A percentile compares a stretch with the other conserved stretches of the same genome.
These are phyloP conservation scores for Coemansia sp. DNA, from an alignment of 192 early-diverging fungal species.

Conservation along the genomic window DNA sequence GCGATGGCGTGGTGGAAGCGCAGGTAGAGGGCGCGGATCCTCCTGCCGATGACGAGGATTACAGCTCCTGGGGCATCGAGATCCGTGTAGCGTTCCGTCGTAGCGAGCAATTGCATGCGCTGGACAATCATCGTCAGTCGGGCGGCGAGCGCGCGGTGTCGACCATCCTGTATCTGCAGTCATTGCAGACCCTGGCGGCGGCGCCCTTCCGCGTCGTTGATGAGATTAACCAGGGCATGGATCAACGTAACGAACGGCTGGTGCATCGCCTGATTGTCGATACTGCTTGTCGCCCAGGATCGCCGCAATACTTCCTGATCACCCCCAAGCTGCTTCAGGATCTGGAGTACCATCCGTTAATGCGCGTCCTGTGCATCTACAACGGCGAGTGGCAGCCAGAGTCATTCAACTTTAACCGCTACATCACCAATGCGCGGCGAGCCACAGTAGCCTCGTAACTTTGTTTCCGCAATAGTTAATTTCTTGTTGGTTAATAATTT, in stretches of 20 bases:
- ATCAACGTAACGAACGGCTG: constrained; percentile 92
- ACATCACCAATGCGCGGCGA: constrained; percentile 36
- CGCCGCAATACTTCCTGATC: constrained; percentile 85
- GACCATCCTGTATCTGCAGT: constrained; percentile 94
- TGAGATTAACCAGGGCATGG: constrained; percentile 99
- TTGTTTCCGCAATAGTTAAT: too few species aligned
- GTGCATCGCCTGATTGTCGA: constrained; percentile 91
- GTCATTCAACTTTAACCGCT: constrained; percentile 43
- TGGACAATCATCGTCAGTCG: constrained; percentile 90
- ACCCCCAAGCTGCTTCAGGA: constrained; percentile 98
- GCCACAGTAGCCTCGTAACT: not conserved
- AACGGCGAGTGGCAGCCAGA: constrained; percentile 90
- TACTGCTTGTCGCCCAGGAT: constrained; percentile 66
- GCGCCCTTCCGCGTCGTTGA: constrained; percentile 98
- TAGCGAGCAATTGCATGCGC: constrained; percentile 74
- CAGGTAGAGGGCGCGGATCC: not conserved
- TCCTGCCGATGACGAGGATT: constrained; percentile 73
- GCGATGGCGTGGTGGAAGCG: constrained; percentile 21
- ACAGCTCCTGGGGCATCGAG: constrained; percentile 90
- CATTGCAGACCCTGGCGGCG: constrained; percentile 80
- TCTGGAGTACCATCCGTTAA: constrained; percentile 85
- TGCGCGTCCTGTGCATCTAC: constrained; percentile 91
- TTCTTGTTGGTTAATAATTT: too few species aligned
- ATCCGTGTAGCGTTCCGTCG: constrained; percentile 93
- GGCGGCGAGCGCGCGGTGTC: constrained; percentile 97